Percentiles rank a stretch among this genome's conserved stretches.
phyloP scores from a whole-genome alignment of 208 protist genomes.

The Jaenimonas drosophilae region DNA sequence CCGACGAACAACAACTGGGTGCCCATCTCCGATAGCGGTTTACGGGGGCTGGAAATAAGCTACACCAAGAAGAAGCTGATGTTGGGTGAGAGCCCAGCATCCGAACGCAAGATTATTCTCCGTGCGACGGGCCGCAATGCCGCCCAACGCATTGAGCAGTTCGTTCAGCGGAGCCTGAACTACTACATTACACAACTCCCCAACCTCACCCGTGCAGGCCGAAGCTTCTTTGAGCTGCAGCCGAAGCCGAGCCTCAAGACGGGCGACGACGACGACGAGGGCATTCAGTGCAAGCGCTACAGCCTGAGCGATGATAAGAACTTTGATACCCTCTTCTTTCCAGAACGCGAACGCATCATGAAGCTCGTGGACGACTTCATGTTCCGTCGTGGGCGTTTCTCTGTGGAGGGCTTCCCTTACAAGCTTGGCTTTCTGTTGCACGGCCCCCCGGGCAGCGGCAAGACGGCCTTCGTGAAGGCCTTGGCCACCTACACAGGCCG shows the following conservation, averaged over 20 bases:
- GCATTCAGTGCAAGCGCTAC: slow-evolving; percentile 57
- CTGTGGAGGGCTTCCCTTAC: slow-evolving; percentile 74
- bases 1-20: slow-evolving; percentile 23
- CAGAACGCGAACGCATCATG: slow-evolving; percentile 46
- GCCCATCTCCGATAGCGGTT: slow-evolving; percentile 16
- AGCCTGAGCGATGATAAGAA: slow-evolving; percentile 59
- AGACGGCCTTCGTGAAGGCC: slow-evolving; percentile 98
- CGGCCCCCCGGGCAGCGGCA: slow-evolving; percentile 94
- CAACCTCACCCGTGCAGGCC: slow-evolving; percentile 13
- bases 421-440: slow-evolving; percentile 98
- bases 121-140: slow-evolving; percentile 15
- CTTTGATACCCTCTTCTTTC: slow-evolving; percentile 85
- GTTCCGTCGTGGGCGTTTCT: slow-evolving; percentile 60
- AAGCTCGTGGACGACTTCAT: slow-evolving; percentile 75
- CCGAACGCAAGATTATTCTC: slow-evolving; percentile 22
- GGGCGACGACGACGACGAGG: slow-evolving; percentile 3
- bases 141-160: slow-evolving; percentile 20
- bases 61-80: slow-evolving; percentile 15
- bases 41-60: slow-evolving; percentile 43
- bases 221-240: slow-evolving; percentile 41
- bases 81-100: slow-evolving; percentile 7
- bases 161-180: slow-evolving; percentile 17
- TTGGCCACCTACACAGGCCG: slow-evolving; percentile 98
- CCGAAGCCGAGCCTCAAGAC: too few relatives aligned
- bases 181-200: slow-evolving; percentile 33